Conservation (phyloP, 2,329 filamentous ascomycete species). For the Alternaria burnsii region DNA sequence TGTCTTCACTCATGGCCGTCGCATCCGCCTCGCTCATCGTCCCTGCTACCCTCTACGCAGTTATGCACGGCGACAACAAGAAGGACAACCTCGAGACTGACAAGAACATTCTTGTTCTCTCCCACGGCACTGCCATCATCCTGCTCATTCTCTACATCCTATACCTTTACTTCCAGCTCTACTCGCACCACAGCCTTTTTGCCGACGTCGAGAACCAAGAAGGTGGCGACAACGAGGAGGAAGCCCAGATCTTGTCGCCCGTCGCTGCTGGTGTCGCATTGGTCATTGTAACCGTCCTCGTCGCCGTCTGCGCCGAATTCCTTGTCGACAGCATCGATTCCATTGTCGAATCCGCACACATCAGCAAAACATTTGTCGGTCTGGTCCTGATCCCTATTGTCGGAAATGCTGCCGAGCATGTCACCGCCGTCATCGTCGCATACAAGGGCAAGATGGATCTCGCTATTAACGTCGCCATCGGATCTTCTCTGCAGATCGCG, state of each 20-base stretch:
- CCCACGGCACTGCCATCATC: constrained; percentile 63
- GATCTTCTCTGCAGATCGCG: constrained; percentile 64
- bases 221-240: constrained; percentile 43
- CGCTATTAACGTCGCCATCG: constrained; percentile 64
- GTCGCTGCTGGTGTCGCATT: constrained; percentile 56
- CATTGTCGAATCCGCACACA: constrained; percentile 60
- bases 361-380: constrained; percentile 66
- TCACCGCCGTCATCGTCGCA: constrained; percentile 63
- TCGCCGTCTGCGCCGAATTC: constrained; percentile 62
- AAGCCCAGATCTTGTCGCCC: constrained; percentile 56
- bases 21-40: constrained; percentile 63
- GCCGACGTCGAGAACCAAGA: constrained; percentile 50
- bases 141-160: constrained; percentile 62
- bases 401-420: constrained; percentile 65
- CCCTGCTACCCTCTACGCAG: constrained; percentile 62
- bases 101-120: constrained; percentile 59
- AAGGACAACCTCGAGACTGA: constrained; percentile 51
- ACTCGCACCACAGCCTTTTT: constrained; percentile 59
- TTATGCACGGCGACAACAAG: constrained; percentile 52
- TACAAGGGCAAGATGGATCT: constrained; percentile 67
- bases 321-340: constrained; percentile 64
- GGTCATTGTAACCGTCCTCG: constrained; percentile 58
- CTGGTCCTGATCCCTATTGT: constrained; percentile 66
- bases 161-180: constrained; percentile 65
- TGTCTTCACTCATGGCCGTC: constrained; percentile 68